Percentiles rank a stretch among this genome's conserved stretches.
These are phyloP conservation scores for Stephania cephalantha DNA, from an alignment of 164 flowering plant genomes.

Conservation along the genomic window DNA sequence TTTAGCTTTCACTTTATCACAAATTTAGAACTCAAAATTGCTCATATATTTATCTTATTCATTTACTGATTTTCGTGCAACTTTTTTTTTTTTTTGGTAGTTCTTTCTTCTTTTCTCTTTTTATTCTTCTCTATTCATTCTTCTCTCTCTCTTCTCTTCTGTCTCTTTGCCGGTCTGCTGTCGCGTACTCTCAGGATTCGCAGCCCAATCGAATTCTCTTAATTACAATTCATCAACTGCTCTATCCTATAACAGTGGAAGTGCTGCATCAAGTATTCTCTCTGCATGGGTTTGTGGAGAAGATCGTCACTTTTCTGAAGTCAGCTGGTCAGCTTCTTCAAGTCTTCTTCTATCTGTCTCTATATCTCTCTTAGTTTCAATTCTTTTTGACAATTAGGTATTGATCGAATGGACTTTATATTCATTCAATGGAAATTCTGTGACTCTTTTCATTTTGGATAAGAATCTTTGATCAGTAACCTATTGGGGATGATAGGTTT, in stretches of 20 bases:
- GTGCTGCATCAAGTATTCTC: slow-evolving; percentile 99
- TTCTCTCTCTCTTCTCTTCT: slow-evolving; percentile 49
- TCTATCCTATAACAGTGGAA: slow-evolving; percentile 97
- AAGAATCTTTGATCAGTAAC: neutral
- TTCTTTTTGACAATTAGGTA: neutral
- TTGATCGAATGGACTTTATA: slow-evolving; percentile 10
- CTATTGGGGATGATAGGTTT: neutral
- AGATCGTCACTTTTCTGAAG: slow-evolving; percentile 99
- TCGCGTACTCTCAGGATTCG: slow-evolving; percentile 57
- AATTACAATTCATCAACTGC: slow-evolving; percentile 95
- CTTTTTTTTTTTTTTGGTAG: slow-evolving; percentile 14
- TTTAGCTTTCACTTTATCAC: neutral
- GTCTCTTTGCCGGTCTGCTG: slow-evolving; percentile 58
- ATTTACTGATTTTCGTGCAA: slow-evolving; percentile 10
- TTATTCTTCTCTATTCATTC: slow-evolving; percentile 58
- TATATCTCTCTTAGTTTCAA: neutral
- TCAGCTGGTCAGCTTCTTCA: slow-evolving; percentile 96
- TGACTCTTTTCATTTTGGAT: neutral
- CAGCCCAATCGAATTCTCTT: slow-evolving; percentile 98
- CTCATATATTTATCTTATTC: slow-evolving; percentile 6
- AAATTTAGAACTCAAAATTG: neutral
- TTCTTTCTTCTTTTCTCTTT: slow-evolving; percentile 30
- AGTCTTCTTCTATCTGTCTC: slow-evolving; percentile 37
- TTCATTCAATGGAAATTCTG: slow-evolving; percentile 2
- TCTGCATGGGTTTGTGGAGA: slow-evolving; percentile 98